These are phyloP conservation scores for Fonsecaea monophora DNA, from an alignment of 2,329 filamentous ascomycete species.

Conservation along the genomic window DNA sequence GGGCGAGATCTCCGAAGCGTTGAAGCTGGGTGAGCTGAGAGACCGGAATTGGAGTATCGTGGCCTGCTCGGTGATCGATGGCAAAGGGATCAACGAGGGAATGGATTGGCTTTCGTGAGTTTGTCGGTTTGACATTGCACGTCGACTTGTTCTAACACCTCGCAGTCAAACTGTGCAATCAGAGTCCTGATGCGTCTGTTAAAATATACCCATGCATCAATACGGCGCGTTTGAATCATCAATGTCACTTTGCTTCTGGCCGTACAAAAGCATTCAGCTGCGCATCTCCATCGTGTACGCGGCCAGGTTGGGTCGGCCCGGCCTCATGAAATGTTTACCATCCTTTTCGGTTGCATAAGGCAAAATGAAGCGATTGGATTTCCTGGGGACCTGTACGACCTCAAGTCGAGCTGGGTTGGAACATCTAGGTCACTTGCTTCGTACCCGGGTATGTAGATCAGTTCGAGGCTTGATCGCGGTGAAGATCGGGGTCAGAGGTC, in stretches of 20 bases:
- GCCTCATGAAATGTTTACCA: neutral
- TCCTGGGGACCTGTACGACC: neutral
- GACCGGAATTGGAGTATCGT: constrained; percentile 99
- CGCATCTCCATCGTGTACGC: neutral
- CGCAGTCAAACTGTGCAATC: constrained; percentile 39
- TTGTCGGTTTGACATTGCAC: neutral
- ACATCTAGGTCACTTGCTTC: neutral
- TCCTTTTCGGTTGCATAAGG: neutral
- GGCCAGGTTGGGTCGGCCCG: neutral
- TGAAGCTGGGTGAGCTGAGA: constrained; percentile 86
- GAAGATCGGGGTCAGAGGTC: neutral
- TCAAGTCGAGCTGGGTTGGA: neutral
- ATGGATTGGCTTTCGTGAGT: constrained; percentile 84
- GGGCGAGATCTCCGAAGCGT: constrained; percentile 92
- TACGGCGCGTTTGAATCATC: constrained; percentile 18
- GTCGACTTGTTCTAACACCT: constrained; percentile 13
- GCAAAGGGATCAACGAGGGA: constrained; percentile 90
- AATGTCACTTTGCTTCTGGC: constrained; percentile 3
- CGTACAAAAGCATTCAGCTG: neutral
- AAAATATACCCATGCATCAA: constrained; percentile 21
- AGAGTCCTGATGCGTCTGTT: constrained; percentile 31
- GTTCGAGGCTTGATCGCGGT: neutral
- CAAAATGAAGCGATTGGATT: neutral
- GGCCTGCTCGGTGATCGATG: constrained; percentile 94
- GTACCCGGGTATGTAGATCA: neutral